Conservation (phyloP, 2,329 filamentous ascomycete genomes). For the Delphinella strobiligena region DNA sequence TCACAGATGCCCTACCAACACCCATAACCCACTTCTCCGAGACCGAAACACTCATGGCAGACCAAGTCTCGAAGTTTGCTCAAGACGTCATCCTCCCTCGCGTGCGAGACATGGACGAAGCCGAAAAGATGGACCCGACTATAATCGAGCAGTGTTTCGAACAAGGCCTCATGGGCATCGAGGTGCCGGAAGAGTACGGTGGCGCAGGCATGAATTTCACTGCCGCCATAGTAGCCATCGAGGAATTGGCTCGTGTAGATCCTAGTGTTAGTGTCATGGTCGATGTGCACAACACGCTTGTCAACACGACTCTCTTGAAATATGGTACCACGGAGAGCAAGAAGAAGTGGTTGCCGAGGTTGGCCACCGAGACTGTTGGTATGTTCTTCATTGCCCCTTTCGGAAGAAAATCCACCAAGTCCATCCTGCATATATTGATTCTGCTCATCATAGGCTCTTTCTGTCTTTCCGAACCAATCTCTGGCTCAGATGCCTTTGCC, state of each 20-base stretch:
- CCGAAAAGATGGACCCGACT: conserved; percentile 78
- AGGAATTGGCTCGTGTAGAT: conserved; percentile 88
- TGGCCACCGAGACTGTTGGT: conserved; percentile 79
- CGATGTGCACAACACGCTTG: conserved; percentile 95
- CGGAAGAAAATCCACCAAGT: too few species aligned
- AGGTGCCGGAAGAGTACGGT: conserved; percentile 94
- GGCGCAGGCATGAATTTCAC: conserved; percentile 99
- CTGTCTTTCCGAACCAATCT: conserved; percentile 84
- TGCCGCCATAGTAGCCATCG: conserved; percentile 86
- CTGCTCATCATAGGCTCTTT: too few species aligned
- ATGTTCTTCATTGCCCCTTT: conserved; percentile 18
- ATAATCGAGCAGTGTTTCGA: conserved; percentile 92
- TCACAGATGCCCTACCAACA: conserved; percentile 71
- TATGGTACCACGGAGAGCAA: conserved; percentile 67
- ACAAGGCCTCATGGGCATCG: conserved; percentile 92
- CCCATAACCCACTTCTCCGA: conserved; percentile 91
- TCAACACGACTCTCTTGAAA: conserved; percentile 85
- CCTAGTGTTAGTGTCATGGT: conserved; percentile 90
- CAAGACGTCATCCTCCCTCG: conserved; percentile 79
- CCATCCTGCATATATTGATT: too few species aligned
- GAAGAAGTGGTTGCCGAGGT: conserved; percentile 76
- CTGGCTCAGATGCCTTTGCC: conserved; percentile 91
- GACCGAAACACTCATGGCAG: conserved; percentile 76
- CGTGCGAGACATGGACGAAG: conserved; percentile 95
- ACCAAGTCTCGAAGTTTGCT: conserved; percentile 83